Base-by-base conservation (phyloP, 495 filamentous ascomycete species). In the Penicillium riverlandense region DNA sequence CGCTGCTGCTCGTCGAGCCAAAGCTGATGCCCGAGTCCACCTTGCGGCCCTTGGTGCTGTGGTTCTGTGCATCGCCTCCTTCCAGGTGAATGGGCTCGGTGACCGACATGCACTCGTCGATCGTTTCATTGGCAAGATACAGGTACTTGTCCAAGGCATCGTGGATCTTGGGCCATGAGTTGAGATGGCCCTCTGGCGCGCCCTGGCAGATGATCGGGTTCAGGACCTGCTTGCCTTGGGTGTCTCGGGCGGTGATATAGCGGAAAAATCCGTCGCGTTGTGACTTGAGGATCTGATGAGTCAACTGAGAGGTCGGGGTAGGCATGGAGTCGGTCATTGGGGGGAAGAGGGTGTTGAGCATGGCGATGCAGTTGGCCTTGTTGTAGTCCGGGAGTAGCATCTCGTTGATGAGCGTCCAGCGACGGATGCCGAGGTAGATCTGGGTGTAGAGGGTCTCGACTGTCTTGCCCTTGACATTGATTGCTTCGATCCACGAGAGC, bases 291-390 rank as follows among this genome's bases (percentile, higher is more conserved):
- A 76, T 67, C 4, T 68, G 54, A 5, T 67, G 59, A 6, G 76
- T 80, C 44, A 85, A 65, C 38, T 77, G 70, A n/a, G 70, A 52
- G 13, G 77, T 79, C 0, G 79, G 76, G 22, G 62, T 59, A 6
- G 61, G 49, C 13, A 72, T 72, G 2, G 69, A 64, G 6, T 66
- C 57, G 39, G 65, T 71, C 29, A 70, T 58, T 14, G 74, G 79
- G 13, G 84, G 84, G 49, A 85, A 83, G n/a, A 88, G 70, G 16
- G 84, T 86, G 64, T 88, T 88, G 33, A 88, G 76, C 75, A 88
- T 81, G 40, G 82, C 85, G 42, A 85, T 72, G 59, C 83, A 83
- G 52, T 85, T 86, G 54, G 72, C 72, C 53, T 83, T 82, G 62
- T 78, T 79, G 63, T 80, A 80, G 0, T 80, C 80, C 40, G 72